Percentiles rank a stretch among this genome's conserved stretches.
phyloP scores from a whole-genome alignment of 164 flowering plant species.

The Vitis labrusca region DNA sequence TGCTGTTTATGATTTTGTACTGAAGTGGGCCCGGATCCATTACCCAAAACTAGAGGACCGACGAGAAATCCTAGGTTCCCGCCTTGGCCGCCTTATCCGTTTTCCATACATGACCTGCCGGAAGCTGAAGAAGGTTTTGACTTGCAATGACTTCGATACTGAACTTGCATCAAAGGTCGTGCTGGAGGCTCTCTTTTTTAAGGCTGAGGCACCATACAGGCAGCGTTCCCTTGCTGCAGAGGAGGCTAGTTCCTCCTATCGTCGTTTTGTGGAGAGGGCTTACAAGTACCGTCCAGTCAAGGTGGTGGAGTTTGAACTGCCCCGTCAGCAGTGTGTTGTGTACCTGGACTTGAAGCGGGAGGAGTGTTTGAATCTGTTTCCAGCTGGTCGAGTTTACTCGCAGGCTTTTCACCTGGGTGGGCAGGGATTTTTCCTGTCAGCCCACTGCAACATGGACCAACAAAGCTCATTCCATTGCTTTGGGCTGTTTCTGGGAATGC shows the following conservation, averaged over 20 bases:
- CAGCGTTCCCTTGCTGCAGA: constrained; percentile 39
- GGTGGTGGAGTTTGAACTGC: constrained; percentile 52
- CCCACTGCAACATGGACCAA: constrained; percentile 64
- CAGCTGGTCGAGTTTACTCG: constrained; percentile 51
- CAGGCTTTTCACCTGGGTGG: constrained; percentile 63
- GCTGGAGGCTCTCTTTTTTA: constrained; percentile 59
- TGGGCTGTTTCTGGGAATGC: constrained; percentile 60
- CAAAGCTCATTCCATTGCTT: constrained; percentile 52
- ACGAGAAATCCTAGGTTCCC: constrained; percentile 32
- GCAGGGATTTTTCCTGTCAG: constrained; percentile 57
- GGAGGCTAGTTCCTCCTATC: constrained; percentile 20
- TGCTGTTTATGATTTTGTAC: constrained; percentile 41
- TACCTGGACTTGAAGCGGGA: constrained; percentile 55
- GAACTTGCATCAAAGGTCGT: constrained; percentile 43
- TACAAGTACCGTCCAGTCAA: constrained; percentile 55
- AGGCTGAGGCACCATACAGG: constrained; percentile 48
- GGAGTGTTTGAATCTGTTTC: constrained; percentile 47
- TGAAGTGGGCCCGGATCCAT: constrained; percentile 44
- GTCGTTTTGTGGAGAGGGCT: constrained; percentile 43
- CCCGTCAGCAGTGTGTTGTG: constrained; percentile 53
- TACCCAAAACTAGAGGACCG: constrained; percentile 43
- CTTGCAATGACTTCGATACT: constrained; percentile 45
- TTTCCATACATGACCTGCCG: constrained; percentile 51
- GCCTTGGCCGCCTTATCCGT: constrained; percentile 39
- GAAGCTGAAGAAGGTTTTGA: constrained; percentile 42